Base-by-base conservation (phyloP, 768 basidiomycete genomes). In the Panus rudis region DNA sequence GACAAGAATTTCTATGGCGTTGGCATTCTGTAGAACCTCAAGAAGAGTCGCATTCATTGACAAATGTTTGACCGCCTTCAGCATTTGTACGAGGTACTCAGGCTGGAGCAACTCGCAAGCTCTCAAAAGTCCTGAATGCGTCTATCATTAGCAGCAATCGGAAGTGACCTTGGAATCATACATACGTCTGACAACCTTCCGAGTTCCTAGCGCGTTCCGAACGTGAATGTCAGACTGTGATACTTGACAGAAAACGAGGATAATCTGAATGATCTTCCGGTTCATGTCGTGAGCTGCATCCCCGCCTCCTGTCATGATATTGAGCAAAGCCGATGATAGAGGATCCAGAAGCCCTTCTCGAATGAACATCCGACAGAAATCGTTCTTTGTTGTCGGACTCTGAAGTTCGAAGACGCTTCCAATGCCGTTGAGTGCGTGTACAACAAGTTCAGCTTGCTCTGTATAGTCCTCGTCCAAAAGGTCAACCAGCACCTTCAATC, bases 281-380 rank as follows among this genome's bases (percentile, higher is more conserved):
- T 90, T 92, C 69, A 81, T 88, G 48, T 84, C 85, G 11, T 72
- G 65, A 2, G 84, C 77, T 2, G 74, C 65, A 19, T 75, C 71
- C 40, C 77, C 84, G 8, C 76, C 75, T 45, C 77, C 82, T 3
- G 78, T 75, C 73, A 93, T 89, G 42, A 97, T 88, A 53, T 90
- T 86, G 45, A 94, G 67, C 20, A 99, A 64, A 2, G 94, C 96
- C 2, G 84, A 80, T 1, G 92, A 90, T 1, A 99, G 68, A 0
- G 96, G 94, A 52, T 96, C 93, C 35, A 96, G 70, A 3, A 99
- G 69, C 21, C 96, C 96, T 65, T 98, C 96, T 4, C 92, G 76
- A 31, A 96, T 90, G 68, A 98, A 94, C 86, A 98, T 93, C 8
- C 96, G 79, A 58, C 93, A 97, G 59, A 98, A 98, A 63, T 98